Evolutionary conservation across 116 monocot species (phyloP).

Genomic region (Papilionanthe hybrid): DNA sequence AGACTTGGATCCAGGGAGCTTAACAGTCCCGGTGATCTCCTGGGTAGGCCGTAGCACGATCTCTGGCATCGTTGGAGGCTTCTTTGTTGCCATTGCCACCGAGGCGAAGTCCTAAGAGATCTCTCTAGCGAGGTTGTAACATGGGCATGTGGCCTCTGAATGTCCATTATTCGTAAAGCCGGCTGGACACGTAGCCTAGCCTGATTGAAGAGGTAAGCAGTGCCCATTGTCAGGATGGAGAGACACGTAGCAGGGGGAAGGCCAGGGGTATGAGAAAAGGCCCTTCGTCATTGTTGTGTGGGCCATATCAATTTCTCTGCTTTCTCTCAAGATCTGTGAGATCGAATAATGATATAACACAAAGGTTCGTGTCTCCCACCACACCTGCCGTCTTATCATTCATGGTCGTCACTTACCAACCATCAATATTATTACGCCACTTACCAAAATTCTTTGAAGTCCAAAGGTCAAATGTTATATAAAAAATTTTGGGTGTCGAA

Average conservation of each 20-base stretch:
- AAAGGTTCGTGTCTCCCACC: background rate
- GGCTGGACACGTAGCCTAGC: constrained; percentile 10
- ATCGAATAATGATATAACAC: background rate
- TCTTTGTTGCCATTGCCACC: constrained; percentile 41
- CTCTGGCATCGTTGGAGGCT: constrained; percentile 62
- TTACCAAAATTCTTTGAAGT: too few relatives aligned
- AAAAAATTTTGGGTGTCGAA: too few relatives aligned
- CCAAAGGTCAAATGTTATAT: too few relatives aligned
- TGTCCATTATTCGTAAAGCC: constrained; percentile 5
- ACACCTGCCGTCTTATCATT: background rate
- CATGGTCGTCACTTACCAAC: background rate
- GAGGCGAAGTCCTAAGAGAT: constrained; percentile 37
- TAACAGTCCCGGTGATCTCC: constrained; percentile 83
- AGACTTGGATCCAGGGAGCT: constrained; percentile 90
- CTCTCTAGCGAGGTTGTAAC: background rate
- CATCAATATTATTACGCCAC: too few relatives aligned
- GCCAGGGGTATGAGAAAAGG: constrained; percentile 1
- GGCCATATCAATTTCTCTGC: constrained; percentile 24
- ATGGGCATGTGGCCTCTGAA: background rate
- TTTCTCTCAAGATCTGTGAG: background rate
- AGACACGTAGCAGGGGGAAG: constrained; percentile 1
- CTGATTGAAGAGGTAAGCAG: background rate
- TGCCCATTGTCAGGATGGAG: background rate
- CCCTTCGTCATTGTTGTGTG: constrained; percentile 31
- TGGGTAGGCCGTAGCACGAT: constrained; percentile 91